phyloP scores from a whole-genome alignment of 2,329 filamentous ascomycete species.

The Blumeria graminis region DNA sequence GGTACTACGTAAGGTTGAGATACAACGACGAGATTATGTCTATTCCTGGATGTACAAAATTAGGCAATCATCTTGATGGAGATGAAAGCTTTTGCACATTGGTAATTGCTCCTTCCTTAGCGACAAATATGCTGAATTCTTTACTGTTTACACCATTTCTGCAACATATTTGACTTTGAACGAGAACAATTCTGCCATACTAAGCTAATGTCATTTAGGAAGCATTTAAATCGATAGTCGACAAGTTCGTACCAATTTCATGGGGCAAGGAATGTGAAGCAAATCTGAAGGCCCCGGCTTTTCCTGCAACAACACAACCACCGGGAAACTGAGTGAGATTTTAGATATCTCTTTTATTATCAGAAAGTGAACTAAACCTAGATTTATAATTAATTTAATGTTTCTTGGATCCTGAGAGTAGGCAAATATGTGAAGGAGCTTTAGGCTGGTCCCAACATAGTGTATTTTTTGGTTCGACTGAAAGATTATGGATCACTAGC shows the following conservation, averaged over 20 bases:
- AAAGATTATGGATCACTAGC: too few species aligned
- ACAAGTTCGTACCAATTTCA: conserved; percentile 63
- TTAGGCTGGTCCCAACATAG: too few species aligned
- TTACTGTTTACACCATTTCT: not conserved
- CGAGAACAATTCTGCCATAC: not conserved
- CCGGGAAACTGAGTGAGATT: conserved; percentile 11
- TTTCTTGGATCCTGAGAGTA: too few species aligned
- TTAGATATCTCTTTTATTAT: not conserved
- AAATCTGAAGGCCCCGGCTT: conserved; percentile 24
- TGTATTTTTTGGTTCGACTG: too few species aligned
- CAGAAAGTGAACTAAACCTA: not conserved
- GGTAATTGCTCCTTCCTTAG: conserved; percentile 22
- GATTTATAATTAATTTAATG: too few species aligned
- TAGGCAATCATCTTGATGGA: conserved; percentile 63
- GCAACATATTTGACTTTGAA: not conserved
- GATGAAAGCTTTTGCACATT: conserved; percentile 82
- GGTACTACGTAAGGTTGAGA: conserved; percentile 69
- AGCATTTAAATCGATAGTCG: conserved; percentile 79
- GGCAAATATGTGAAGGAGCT: too few species aligned
- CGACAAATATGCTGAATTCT: not conserved
- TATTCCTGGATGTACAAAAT: conserved; percentile 54
- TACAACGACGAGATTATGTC: conserved; percentile 74
- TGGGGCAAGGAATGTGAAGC: conserved; percentile 43
- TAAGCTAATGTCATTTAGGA: conserved; percentile 22
- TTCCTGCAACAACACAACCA: conserved; percentile 13